phyloP scores from a whole-genome alignment of 2,329 filamentous ascomycete species.

The Fusarium coicis region DNA sequence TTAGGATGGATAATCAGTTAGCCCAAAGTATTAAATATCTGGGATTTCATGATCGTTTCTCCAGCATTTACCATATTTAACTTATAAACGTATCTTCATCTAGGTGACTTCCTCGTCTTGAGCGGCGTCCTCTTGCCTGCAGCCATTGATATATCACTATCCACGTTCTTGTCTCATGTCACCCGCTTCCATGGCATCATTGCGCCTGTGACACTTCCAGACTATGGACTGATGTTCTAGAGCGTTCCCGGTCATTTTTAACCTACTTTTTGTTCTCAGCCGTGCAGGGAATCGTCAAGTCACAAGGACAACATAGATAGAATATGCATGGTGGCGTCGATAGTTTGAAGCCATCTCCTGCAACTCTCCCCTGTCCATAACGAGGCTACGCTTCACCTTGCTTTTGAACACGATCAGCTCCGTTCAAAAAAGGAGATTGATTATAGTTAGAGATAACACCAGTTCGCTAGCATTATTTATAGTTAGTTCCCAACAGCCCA shows the following conservation, averaged over 20 bases:
- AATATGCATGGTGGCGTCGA: neutral
- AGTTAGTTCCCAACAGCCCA: neutral
- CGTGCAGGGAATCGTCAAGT: neutral
- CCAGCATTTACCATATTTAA: too few species aligned
- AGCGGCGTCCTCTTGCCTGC: too few species aligned
- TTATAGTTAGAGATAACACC: neutral
- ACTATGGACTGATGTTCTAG: too few species aligned
- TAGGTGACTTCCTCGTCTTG: too few species aligned
- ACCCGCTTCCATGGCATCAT: too few species aligned
- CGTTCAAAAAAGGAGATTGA: neutral
- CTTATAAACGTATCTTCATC: too few species aligned
- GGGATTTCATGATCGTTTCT: too few species aligned
- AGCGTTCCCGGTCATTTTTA: neutral
- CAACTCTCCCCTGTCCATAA: neutral
- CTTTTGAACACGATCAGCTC: neutral
- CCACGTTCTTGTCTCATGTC: too few species aligned
- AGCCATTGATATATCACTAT: too few species aligned
- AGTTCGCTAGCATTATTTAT: neutral
- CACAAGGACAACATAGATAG: neutral
- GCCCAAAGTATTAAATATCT: too few species aligned
- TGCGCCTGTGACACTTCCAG: too few species aligned
- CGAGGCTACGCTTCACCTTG: neutral
- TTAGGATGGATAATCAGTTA: too few species aligned
- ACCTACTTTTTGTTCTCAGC: rapidly evolving
- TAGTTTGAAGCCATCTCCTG: neutral